Conservation (phyloP, 345 rosid genomes). For the Eucalyptus cloeziana region DNA sequence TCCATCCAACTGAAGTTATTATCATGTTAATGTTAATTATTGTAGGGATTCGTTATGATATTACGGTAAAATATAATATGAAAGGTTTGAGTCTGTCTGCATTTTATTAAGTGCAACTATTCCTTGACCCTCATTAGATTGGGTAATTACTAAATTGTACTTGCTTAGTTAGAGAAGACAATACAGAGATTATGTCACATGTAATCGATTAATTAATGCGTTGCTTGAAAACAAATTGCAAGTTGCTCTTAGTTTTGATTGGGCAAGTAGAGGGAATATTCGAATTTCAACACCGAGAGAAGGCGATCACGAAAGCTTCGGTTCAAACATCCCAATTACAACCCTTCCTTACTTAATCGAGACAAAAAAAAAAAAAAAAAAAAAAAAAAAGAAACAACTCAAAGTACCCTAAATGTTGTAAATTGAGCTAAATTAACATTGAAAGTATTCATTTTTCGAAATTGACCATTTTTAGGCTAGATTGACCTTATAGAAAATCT, state of each 20-base stretch:
- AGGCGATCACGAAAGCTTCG: not conserved
- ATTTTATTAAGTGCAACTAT: not conserved
- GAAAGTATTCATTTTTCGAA: not conserved
- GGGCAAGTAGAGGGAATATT: not conserved
- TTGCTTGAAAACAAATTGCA: not conserved
- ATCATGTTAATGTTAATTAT: too few relatives aligned
- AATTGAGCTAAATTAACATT: not conserved
- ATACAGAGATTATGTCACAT: rapidly evolving
- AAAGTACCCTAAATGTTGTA: too few relatives aligned
- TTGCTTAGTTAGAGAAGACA: not conserved
- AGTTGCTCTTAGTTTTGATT: not conserved
- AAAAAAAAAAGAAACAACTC: too few relatives aligned
- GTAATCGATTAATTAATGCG: not conserved
- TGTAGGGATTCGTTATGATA: too few relatives aligned
- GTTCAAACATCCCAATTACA: not conserved
- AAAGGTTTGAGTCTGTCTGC: not conserved
- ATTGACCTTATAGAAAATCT: not conserved
- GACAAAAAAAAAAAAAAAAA: not conserved
- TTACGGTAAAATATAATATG: too few relatives aligned
- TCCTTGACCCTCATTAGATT: rapidly evolving
- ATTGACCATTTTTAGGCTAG: rapidly evolving
- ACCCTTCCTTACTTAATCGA: not conserved
- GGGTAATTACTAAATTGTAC: not conserved
- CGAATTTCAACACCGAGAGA: not conserved
- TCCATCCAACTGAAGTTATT: too few relatives aligned